Evolutionary conservation across 2,329 filamentous ascomycete species (phyloP), one percentile per base, ranked within the genome.

Genomic region (Fusarium humuli): DNA sequence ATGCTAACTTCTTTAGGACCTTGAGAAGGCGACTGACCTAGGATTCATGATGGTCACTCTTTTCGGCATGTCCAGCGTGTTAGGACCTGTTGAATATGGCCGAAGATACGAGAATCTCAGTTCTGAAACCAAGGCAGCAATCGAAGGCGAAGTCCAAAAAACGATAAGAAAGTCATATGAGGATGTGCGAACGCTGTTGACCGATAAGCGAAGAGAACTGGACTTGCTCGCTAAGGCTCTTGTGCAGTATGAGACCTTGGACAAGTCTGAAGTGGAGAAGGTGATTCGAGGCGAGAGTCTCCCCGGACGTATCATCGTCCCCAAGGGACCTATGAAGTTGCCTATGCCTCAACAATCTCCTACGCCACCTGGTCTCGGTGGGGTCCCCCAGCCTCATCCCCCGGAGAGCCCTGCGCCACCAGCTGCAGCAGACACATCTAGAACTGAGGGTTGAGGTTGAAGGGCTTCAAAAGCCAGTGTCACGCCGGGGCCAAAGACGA

Each of bases 161-260:
- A 86, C 96, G 16, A 87, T 98, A 45, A 92, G 94, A 74, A 94
- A 96, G 76, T 92, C 92, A 18, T 91, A 94, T 66, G 84, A 88
- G 58, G 91, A 94, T 37, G 94, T 94, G 44, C 82, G 85, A 47
- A 87, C 87, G 48, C 85, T 98, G 7, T 82, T 99, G 48, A 88
- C 86, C 2, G 87, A 89, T 37, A 93, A 92, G 79, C 89, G 94
- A 59, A 91, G 92, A 63, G 95, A 97, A 79, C 87, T 99, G 10
- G 95, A 99, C 75, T 84, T 93, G 13, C 84, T 99, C 12, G 95
- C 96, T 29, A 90, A 94, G 76, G 96, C 94, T 8, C 86, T 99
- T 12, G 90, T 99, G 34, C 91, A 98, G 80, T 98, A 98, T 80
- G 96, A 99, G 84, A 98, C 94, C 0, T 83, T 99, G 54, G 92